Evolutionary conservation across 2,329 filamentous ascomycete genomes (phyloP), one percentile per base, ranked within the genome.

Genomic region (Chaetomium olivaceum): DNA sequence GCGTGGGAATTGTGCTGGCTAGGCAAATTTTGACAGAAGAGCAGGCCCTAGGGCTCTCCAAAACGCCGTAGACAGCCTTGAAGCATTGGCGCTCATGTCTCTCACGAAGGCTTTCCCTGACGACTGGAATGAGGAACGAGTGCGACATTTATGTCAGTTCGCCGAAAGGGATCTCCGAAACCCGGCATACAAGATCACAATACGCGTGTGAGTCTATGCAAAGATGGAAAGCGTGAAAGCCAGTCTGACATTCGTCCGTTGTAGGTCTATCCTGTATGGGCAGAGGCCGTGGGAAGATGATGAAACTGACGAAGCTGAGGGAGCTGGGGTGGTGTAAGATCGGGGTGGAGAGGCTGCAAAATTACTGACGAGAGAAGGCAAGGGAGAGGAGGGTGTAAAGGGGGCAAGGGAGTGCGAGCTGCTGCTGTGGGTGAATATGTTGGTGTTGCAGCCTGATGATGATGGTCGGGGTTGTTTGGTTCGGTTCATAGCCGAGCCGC

Each of bases 101-200:
- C 64, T 68, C 39, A 68, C 58, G 14, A 57, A 27, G 4, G 61
- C 27, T 19, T 54, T 66, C n/a, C 27, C 27, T 29, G 27, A n/a
- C n/a, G 61, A 59, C n/a, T 68, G 69, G 69, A 61, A 62, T n/a
- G 23, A 39, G 29, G 21, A 65, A 64, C 16, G 63, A 68, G 46
- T 19, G 39, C 16, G 6, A 19, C 2, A 5, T n/a, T 43, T 43
- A 43, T n/a, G 64, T 66, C 0, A 61, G 66, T n/a, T 29, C 58
- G 6, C 46, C 69, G 3, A 36, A 65, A 2, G 58, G 29, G 68
- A 71, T n/a, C 36, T 69, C 8, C 64, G 61, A 39, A 62, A 70
- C 21, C 9, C 5, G 2, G 23, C 19, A 8, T 56, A 62, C 14
- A 63, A 66, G 46, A 58, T 23, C 6, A 62, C 62, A 27, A 62